Conservation (phyloP, 163 green algal genomes). For the Scenedesmus sp. region DNA sequence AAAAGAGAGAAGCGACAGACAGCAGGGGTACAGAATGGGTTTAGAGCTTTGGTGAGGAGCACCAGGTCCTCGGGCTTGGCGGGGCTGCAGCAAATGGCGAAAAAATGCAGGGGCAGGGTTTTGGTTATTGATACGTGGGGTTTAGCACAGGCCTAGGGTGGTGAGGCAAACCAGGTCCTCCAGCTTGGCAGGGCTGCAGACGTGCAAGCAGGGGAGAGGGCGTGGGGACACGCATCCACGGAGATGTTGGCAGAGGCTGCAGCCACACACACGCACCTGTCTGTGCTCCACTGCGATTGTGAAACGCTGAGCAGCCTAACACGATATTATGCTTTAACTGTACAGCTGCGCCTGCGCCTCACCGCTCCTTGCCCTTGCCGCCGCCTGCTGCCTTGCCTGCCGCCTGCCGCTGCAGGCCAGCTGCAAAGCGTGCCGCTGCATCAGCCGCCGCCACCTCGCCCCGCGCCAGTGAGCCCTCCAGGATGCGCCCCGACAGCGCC, state of each 20-base stretch:
- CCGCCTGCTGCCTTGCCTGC: not conserved
- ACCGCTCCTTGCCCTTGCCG: constrained; percentile 22
- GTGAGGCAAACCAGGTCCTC: constrained; percentile 73
- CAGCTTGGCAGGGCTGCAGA: constrained; percentile 52
- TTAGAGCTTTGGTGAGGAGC: constrained; percentile 55
- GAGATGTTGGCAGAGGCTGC: not conserved
- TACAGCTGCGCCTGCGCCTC: not conserved
- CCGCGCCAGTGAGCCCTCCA: constrained; percentile 38
- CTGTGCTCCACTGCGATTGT: too few relatives aligned
- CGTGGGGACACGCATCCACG: not conserved
- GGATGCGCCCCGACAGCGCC: constrained; percentile 39
- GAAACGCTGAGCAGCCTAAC: too few relatives aligned
- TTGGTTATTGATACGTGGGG: not conserved
- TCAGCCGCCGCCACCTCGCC: constrained; percentile 30
- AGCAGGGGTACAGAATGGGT: not conserved
- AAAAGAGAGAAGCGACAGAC: not conserved
- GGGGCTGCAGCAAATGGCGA: constrained; percentile 13
- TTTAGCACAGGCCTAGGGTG: not conserved
- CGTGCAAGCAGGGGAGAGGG: too few relatives aligned
- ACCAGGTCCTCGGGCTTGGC: constrained; percentile 71
- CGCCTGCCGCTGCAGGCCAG: not conserved
- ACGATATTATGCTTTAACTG: too few relatives aligned
- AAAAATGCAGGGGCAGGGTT: too few relatives aligned
- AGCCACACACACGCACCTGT: not conserved
- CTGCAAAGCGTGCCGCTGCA: constrained; percentile 52